phyloP scores from a whole-genome alignment of 345 rosid genomes.

The Firmiana major region DNA sequence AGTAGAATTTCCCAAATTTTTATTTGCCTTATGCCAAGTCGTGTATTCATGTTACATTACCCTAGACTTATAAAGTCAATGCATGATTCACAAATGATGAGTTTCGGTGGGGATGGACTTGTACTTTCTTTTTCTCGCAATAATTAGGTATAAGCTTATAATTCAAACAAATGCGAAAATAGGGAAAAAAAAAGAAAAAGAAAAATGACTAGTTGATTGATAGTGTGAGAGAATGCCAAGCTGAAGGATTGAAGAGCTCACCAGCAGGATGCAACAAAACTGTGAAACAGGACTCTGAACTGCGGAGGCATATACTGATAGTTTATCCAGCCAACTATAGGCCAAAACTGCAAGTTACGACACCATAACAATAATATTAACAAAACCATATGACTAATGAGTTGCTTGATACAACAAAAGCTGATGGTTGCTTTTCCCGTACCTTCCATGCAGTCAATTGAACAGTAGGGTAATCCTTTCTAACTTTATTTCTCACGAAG shows the following conservation, averaged over 20 bases:
- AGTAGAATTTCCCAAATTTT: neutral
- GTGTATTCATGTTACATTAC: neutral
- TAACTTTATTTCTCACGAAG: slow-evolving; percentile 62
- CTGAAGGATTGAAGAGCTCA: slow-evolving; percentile 21
- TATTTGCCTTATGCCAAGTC: neutral
- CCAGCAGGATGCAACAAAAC: slow-evolving; percentile 83
- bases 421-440: neutral
- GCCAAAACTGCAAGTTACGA: slow-evolving; percentile 71
- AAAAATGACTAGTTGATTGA: neutral
- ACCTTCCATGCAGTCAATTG: slow-evolving; percentile 96
- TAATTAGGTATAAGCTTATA: neutral
- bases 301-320: slow-evolving; percentile 76
- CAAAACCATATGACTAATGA: neutral
- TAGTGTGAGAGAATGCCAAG: neutral
- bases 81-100: neutral
- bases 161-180: neutral
- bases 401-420: neutral
- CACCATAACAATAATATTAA: neutral
- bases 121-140: too few relatives aligned
- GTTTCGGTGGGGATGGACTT: neutral
- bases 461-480: slow-evolving; percentile 57
- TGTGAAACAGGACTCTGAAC: slow-evolving; percentile 71
- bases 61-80: neutral
- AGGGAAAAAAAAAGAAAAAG: too few relatives aligned
- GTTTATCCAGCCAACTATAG: slow-evolving; percentile 83